phyloP scores from a whole-genome alignment of 345 rosid species.

The Eucalyptus cloeziana region DNA sequence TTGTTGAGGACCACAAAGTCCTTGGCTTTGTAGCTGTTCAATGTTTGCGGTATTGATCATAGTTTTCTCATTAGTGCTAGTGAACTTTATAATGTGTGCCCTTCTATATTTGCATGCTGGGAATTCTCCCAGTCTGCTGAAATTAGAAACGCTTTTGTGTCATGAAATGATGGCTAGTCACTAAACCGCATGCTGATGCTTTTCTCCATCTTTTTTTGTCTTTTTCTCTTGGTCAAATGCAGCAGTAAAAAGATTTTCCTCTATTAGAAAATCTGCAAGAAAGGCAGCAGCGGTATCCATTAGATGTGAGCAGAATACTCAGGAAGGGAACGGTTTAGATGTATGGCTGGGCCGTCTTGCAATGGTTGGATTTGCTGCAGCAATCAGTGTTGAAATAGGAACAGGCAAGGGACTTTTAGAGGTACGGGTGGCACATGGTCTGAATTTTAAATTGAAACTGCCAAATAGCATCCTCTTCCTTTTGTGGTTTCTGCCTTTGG shows the following conservation, averaged over 20 bases:
- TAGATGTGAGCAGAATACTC: slow-evolving; percentile 59
- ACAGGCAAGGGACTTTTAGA: slow-evolving; percentile 90
- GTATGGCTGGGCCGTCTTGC: slow-evolving; percentile 93
- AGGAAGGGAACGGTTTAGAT: slow-evolving; percentile 46
- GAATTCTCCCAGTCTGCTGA: neutral
- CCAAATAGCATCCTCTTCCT: neutral
- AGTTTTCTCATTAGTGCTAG: neutral
- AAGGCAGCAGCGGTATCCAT: slow-evolving; percentile 35
- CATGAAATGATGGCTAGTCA: neutral
- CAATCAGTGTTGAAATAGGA: slow-evolving; percentile 56
- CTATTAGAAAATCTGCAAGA: slow-evolving; percentile 8
- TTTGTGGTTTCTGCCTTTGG: neutral
- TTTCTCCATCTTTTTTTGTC: neutral
- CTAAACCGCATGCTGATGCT: neutral
- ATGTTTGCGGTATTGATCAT: neutral
- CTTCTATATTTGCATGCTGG: neutral
- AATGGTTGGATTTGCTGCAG: slow-evolving; percentile 82
- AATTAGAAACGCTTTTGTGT: neutral
- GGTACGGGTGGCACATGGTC: slow-evolving; percentile 19
- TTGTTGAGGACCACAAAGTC: neutral
- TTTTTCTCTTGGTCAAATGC: neutral
- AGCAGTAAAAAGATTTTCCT: slow-evolving; percentile 21
- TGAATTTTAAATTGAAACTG: neutral
- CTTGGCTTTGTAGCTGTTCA: neutral
- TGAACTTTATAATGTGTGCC: neutral